Conservation (phyloP, 371 early-diverging fungal genomes). For the Lichtheimia corymbifera region DNA sequence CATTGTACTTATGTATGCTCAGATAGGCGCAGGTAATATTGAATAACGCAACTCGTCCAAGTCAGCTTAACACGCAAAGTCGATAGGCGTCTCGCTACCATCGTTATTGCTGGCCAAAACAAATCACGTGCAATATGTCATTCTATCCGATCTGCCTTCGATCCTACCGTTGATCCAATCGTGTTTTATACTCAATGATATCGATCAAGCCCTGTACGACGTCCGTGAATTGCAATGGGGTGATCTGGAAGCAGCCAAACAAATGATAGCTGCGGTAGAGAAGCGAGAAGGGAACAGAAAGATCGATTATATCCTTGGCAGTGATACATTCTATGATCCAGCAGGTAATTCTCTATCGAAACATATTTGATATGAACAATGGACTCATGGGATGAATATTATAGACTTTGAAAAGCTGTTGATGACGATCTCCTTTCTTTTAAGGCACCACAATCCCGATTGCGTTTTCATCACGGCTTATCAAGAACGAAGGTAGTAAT, state of each 20-base stretch:
- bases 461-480: too few species aligned
- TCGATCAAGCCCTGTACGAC: slow-evolving; percentile 3
- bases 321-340: slow-evolving; percentile 64
- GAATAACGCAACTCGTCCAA: neutral
- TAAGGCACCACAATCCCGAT: too few species aligned
- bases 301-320: slow-evolving; percentile 56
- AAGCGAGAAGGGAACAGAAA: slow-evolving; percentile 14
- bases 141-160: slow-evolving; percentile 44
- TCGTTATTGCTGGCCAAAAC: slow-evolving; percentile 47
- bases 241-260: slow-evolving; percentile 31
- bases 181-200: slow-evolving; percentile 35
- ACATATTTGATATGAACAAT: too few species aligned
- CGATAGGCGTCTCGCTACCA: slow-evolving; percentile 52
- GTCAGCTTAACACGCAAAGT: neutral
- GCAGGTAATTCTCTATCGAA: slow-evolving; percentile 26
- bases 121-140: slow-evolving; percentile 11
- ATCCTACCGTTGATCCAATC: slow-evolving; percentile 42
- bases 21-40: slow-evolving; percentile 10
- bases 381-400: too few species aligned
- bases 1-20: neutral
- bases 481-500: too few species aligned
- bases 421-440: too few species aligned
- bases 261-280: slow-evolving; percentile 24
- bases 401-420: too few species aligned
- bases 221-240: slow-evolving; percentile 49